Percentiles rank a stretch among this genome's conserved stretches.
phyloP scores from a whole-genome alignment of 257 asterid genomes.

The Solanum pennellii region DNA sequence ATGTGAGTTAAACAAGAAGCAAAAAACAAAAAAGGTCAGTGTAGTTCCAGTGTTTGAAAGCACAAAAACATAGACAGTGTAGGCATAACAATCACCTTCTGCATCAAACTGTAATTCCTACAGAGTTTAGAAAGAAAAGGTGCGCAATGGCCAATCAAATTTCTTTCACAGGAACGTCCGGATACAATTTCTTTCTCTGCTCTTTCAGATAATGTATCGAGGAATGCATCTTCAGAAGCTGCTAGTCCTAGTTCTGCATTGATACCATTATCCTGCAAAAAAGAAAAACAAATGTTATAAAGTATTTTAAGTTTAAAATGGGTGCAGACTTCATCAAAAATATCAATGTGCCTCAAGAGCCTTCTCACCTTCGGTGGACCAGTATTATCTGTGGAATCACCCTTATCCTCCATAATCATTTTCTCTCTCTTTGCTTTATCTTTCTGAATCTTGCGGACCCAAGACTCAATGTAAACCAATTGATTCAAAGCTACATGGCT shows the following conservation, averaged over 20 bases:
- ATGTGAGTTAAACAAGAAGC: background rate
- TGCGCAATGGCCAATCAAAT: conserved; percentile 78
- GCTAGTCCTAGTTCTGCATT: conserved; percentile 86
- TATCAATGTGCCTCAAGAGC: background rate
- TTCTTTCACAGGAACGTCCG: conserved; percentile 41
- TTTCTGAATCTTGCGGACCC: conserved; percentile 65
- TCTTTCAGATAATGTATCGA: conserved; percentile 66
- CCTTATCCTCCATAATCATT: conserved; percentile 37
- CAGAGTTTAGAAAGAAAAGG: conserved; percentile 70
- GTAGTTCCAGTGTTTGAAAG: background rate
- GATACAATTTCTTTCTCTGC: conserved; percentile 90
- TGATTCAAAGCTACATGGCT: conserved; percentile 96
- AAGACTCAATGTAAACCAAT: conserved; percentile 66
- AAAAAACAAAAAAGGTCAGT: background rate
- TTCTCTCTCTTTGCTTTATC: conserved; percentile 65
- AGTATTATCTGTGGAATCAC: conserved; percentile 11
- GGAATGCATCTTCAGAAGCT: conserved; percentile 86
- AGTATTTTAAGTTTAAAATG: background rate
- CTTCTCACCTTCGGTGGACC: conserved; percentile 45
- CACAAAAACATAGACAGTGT: background rate
- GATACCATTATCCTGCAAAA: conserved; percentile 53
- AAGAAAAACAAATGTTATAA: conserved; percentile 1
- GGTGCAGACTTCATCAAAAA: conserved; percentile 4
- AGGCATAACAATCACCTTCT: conserved; percentile 51
- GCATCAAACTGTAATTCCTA: conserved; percentile 79